Conservation (phyloP, 1,284 basidiomycete genomes). For the Rhodotorula sp. region DNA sequence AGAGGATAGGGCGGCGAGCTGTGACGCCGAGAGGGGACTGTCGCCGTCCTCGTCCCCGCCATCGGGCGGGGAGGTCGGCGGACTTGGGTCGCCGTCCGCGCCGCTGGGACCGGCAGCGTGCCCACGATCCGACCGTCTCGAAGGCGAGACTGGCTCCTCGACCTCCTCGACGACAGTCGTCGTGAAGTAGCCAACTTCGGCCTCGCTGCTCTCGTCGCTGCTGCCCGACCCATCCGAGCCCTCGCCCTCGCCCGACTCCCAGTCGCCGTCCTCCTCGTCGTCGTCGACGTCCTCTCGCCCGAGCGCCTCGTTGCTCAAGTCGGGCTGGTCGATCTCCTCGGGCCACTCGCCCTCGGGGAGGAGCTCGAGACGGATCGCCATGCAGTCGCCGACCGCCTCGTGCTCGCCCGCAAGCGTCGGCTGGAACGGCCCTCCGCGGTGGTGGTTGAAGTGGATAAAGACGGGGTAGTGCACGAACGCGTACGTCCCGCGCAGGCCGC, state of each 20-base stretch:
- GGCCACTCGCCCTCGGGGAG: conserved; percentile 28
- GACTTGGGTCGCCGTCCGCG: no score
- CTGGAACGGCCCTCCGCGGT: conserved; percentile 1
- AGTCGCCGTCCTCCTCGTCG: neutral
- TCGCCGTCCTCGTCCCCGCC: neutral
- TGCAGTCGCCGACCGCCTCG: conserved; percentile 38
- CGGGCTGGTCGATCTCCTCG: conserved; percentile 10
- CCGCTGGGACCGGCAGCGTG: neutral
- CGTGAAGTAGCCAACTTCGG: neutral
- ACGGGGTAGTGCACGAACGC: conserved; percentile 29
- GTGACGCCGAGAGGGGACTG: neutral
- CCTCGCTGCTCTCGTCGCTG: neutral
- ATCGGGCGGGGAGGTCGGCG: neutral
- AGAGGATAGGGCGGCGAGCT: neutral
- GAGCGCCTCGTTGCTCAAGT: conserved; percentile 1
- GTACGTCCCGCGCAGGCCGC: conserved; percentile 19
- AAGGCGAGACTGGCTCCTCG: no score
- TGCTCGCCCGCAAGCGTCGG: conserved; percentile 23
- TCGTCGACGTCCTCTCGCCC: neutral
- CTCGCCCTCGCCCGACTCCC: neutral
- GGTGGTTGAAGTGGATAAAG: conserved; percentile 18
- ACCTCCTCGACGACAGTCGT: neutral
- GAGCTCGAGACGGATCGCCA: conserved; percentile 26
- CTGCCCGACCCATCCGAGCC: neutral
- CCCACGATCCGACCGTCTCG: no score